Evolutionary conservation across 2,329 filamentous ascomycete genomes (phyloP).

Genomic region (Fusarium pseudograminearum): DNA sequence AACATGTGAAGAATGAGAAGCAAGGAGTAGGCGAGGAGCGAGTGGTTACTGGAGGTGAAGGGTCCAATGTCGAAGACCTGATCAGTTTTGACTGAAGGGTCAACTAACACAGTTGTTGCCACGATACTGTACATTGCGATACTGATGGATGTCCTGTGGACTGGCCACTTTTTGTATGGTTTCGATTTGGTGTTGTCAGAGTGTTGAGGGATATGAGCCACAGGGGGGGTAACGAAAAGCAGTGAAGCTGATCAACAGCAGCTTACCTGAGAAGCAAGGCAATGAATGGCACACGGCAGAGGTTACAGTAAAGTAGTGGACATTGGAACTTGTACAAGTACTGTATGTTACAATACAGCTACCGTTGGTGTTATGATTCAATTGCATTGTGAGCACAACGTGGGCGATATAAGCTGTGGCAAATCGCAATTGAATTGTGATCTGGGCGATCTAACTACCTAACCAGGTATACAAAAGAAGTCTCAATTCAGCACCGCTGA

Average conservation of each 20-base stretch:
- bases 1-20: background rate
- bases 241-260: background rate
- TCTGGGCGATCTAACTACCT: background rate
- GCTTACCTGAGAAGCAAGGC: background rate
- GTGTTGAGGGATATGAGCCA: background rate
- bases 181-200: background rate
- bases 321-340: background rate
- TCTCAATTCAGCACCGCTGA: background rate
- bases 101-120: background rate
- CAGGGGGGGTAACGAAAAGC: background rate
- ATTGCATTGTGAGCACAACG: background rate
- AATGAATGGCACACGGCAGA: background rate
- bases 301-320: background rate
- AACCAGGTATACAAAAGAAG: background rate
- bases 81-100: slow-evolving; percentile 24
- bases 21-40: background rate
- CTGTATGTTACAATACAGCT: background rate
- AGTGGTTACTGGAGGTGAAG: background rate
- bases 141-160: background rate
- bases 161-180: background rate
- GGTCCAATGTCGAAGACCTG: slow-evolving; percentile 10
- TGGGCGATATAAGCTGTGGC: background rate
- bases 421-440: slow-evolving; percentile 4
- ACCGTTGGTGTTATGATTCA: background rate
- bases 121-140: background rate